Evolutionary conservation across 306 rosid species (phyloP), one percentile per base, ranked within the genome.

Genomic region (Mimosa bimucronata): DNA sequence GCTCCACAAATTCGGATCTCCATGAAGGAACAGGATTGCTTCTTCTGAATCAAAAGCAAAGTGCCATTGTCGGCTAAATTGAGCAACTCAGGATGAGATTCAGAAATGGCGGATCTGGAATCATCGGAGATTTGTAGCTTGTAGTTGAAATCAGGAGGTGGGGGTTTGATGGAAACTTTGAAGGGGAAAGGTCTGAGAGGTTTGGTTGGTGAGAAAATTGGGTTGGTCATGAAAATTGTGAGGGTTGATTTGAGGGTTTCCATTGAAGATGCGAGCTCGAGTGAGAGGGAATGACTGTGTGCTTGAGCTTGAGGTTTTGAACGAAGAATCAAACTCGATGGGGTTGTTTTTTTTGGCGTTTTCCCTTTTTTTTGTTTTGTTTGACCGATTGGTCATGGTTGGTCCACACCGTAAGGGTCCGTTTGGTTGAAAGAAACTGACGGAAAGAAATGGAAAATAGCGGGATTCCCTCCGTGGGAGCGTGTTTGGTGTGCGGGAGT

Each of bases 1-100:
- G 97, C 82, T 94, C 97, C 11, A 88, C 97, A 50, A 89, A 92
- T 23, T 89, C 85, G 29, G 89, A 67, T 65, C 97, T 83, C 98
- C 97, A 92, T 6, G 89, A 79, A 3, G 96, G 98, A 0, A 91
- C 90, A 8, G 98, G 94, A 0, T 76, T 74, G 82, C 65, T 84
- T 89, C 89, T 90, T 93, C 83, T 89, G 91, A 9, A 93, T 73
- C 93, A 93, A 79, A 50, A 92, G 88, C 92, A 95, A 87, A 75
- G 66, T 87, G 30, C 98, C 97, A 76, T 85, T 88, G 12, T 85
- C 85, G 5, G 94, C 95, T 80, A 95, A 87, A 79, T 95, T 97
- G 44, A 91, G 96, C 85, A 90, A 78, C 73, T 87, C 88, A 0
- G 98, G 98, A 84, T 92, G 92, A 46, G 83, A 73, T 79, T 67